Evolutionary conservation across 176 grass and related monocot species (phyloP), one percentile per base, ranked within the genome.

Genomic region (Oryza meyeriana): DNA sequence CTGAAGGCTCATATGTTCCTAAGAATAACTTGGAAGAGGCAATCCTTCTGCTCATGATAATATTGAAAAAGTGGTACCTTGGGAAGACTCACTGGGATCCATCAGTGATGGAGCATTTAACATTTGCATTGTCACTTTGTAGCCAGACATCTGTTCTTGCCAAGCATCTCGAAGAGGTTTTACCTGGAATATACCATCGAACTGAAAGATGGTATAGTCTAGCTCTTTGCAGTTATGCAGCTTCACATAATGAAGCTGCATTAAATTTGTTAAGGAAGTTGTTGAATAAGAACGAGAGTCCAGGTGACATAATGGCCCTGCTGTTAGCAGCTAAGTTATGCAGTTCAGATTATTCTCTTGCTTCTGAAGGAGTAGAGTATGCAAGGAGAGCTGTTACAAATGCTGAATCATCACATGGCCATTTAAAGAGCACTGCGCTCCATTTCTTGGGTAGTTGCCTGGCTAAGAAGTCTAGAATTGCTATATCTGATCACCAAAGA

Each of bases 21-120:
- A 95, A 93, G 61, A 99, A 88, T 81, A 99, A 99, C 77, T 69
- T 99, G 28, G 96, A 99, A 92, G 96, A 99, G 83, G 89, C 93
- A 34, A 99, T 99, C 83, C 81, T 99, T 69, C 74, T 99, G 39
- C 85, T 99, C 24, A 94, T 94, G 89, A 90, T 99, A 87, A 39
- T 95, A 61, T 76, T 99, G 66, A 95, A 79, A 63, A 99, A 95
- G 74, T 95, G 83, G 85, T 93, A 88, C 69, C 89, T 95, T 63
- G 93, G 93, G 79, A 91, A 87, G 64, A 85, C 85, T 78, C 82
- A 94, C 77, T 99, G 96, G 96, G 96, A 99, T 80, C 87, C 96
- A 30, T 89, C 89, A 35, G 79, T 99, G 28, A 94, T 99, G 87
- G 91, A 95, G 67, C 91, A 99, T 81, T 77, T 99, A 64, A 85